A percentile compares a stretch with the other conserved stretches of the same genome.
phyloP scores from a whole-genome alignment of 345 rosid species.

The Nasturtium officinale region DNA sequence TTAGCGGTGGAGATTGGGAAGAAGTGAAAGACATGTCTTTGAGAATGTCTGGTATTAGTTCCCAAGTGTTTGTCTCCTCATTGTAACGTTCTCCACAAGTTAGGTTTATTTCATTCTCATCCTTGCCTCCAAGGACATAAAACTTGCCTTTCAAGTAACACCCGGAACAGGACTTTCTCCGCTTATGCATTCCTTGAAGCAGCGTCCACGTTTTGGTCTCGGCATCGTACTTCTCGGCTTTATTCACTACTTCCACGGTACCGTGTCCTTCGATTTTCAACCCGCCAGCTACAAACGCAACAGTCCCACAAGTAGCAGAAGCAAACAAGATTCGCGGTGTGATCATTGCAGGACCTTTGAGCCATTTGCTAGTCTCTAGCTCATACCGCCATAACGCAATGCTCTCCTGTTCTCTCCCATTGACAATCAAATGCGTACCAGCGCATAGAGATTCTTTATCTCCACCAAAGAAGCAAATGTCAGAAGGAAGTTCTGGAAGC shows the following conservation, averaged over 20 bases:
- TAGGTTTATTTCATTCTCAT: slow-evolving; percentile 51
- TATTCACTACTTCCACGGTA: slow-evolving; percentile 48
- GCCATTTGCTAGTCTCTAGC: slow-evolving; percentile 68
- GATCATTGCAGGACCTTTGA: slow-evolving; percentile 71
- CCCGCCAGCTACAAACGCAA: slow-evolving; percentile 83
- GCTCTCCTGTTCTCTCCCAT: slow-evolving; percentile 62
- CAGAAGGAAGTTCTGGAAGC: slow-evolving; percentile 74
- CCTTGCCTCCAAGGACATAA: slow-evolving; percentile 75
- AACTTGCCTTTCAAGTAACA: slow-evolving; percentile 77
- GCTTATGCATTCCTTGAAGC: slow-evolving; percentile 58
- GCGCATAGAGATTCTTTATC: slow-evolving; percentile 86
- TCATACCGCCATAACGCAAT: slow-evolving; percentile 77
- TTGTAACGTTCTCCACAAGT: slow-evolving; percentile 80
- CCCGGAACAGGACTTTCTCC: slow-evolving; percentile 65
- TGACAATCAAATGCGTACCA: slow-evolving; percentile 77
- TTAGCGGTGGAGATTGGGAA: slow-evolving; percentile 74
- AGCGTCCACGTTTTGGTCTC: slow-evolving; percentile 67
- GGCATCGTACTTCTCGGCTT: slow-evolving; percentile 72
- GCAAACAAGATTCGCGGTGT: slow-evolving; percentile 77
- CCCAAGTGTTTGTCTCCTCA: slow-evolving; percentile 57
- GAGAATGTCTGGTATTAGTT: slow-evolving; percentile 59
- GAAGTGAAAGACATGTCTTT: slow-evolving; percentile 53
- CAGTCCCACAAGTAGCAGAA: slow-evolving; percentile 66
- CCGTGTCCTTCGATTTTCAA: slow-evolving; percentile 32
- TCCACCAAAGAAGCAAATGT: slow-evolving; percentile 55